These are phyloP conservation scores for Neohortaea acidophila DNA, from an alignment of 495 filamentous ascomycete genomes.

Conservation along the genomic window DNA sequence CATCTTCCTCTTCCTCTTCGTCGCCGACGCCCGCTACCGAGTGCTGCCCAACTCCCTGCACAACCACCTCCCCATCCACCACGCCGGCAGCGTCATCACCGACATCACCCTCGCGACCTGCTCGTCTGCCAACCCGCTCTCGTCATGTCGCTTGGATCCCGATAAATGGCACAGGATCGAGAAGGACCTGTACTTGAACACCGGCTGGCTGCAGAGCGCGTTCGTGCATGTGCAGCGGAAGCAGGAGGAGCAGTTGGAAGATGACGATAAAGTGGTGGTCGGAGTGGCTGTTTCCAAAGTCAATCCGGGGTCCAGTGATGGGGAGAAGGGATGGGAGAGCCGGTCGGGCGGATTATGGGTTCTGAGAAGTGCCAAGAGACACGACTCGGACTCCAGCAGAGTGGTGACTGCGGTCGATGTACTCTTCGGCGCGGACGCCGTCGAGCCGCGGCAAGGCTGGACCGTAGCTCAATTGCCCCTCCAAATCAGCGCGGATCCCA, in stretches of 20 bases:
- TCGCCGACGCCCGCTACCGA: slow-evolving; percentile 32
- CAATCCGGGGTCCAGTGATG: slow-evolving; percentile 51
- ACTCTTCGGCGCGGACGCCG: slow-evolving; percentile 83
- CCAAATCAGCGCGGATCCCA: slow-evolving; percentile 45
- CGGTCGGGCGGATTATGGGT: slow-evolving; percentile 75
- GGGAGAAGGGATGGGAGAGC: slow-evolving; percentile 61
- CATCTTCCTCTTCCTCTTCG: slow-evolving; percentile 39
- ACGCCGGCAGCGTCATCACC: slow-evolving; percentile 49
- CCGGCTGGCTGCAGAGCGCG: slow-evolving; percentile 57
- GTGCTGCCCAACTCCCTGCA: slow-evolving; percentile 34
- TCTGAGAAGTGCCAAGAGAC: slow-evolving; percentile 56
- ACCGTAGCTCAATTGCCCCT: slow-evolving; percentile 53
- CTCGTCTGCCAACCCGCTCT: slow-evolving; percentile 57
- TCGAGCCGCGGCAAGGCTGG: slow-evolving; percentile 77
- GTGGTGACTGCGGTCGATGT: slow-evolving; percentile 79
- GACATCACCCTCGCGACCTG: slow-evolving; percentile 77
- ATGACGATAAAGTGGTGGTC: slow-evolving; percentile 63
- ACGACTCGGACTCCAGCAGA: slow-evolving; percentile 61
- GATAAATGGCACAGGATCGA: slow-evolving; percentile 69
- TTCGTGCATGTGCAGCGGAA: slow-evolving; percentile 76
- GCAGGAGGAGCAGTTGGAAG: slow-evolving; percentile 68
- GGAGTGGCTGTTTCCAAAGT: slow-evolving; percentile 69
- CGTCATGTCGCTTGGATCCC: slow-evolving; percentile 63
- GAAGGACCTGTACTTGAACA: slow-evolving; percentile 77
- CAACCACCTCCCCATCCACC: slow-evolving; percentile 41